Conservation (phyloP, 2,329 filamentous ascomycete species). For the Botrytis medusae region DNA sequence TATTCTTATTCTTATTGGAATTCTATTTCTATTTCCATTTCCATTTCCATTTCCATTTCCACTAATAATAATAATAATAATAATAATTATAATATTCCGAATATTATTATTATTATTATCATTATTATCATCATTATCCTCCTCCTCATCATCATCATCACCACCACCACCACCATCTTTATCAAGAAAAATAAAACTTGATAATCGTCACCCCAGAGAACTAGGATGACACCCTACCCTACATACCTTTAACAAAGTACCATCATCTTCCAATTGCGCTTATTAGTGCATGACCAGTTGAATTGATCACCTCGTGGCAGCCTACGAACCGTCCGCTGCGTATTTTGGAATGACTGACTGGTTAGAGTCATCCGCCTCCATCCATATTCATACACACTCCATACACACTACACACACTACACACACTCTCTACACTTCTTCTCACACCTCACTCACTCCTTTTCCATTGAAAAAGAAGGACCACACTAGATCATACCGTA, state of each 20-base stretch:
- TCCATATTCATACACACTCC: conserved; percentile 14
- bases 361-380: conserved; percentile 21
- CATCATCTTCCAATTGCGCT: conserved; percentile 21
- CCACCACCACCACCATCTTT: neutral
- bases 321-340: conserved; percentile 21
- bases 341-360: conserved; percentile 18
- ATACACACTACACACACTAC: neutral
- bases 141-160: fast-evolving
- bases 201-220: neutral
- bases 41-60: no score
- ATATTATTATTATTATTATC: neutral
- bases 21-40: neutral
- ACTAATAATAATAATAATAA: no score
- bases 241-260: neutral
- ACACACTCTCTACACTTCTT: neutral
- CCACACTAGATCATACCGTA: neutral
- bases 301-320: conserved; percentile 23
- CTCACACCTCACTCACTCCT: conserved; percentile 9
- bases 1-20: neutral
- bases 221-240: conserved; percentile 4
- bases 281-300: conserved; percentile 23
- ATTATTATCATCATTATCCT: neutral
- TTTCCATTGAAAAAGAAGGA: neutral
- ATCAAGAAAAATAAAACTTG: neutral
- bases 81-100: neutral